Evolutionary conservation across 371 early-diverging fungal genomes (phyloP).

Genomic region (Rhizomucor miehei): DNA sequence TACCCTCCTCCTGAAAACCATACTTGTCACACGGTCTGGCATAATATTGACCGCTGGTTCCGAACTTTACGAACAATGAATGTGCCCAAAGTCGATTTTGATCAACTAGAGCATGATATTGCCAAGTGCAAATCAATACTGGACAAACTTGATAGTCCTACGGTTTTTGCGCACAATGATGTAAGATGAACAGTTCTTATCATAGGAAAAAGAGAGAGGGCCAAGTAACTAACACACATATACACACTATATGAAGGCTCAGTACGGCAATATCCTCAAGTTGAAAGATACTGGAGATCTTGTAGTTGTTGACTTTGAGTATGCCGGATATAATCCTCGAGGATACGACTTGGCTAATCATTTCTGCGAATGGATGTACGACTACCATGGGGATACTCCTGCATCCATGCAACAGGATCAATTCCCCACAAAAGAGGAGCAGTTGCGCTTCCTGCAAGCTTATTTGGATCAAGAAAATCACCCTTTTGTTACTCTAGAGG

Average conservation of each 20-base stretch:
- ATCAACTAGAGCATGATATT: conserved; percentile 48
- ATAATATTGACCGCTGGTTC: conserved; percentile 67
- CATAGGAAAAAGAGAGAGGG: neutral
- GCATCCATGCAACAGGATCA: conserved; percentile 45
- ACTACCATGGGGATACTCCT: conserved; percentile 67
- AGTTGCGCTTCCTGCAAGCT: conserved; percentile 59
- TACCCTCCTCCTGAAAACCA: conserved; percentile 49
- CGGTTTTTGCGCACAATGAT: conserved; percentile 86
- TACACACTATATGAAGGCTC: conserved; percentile 14
- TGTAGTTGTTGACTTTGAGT: conserved; percentile 74
- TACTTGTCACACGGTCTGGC: conserved; percentile 47
- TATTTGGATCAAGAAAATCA: conserved; percentile 48
- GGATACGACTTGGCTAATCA: conserved; percentile 88
- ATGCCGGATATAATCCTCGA: conserved; percentile 85
- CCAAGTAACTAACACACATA: neutral
- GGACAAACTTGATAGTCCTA: conserved; percentile 40
- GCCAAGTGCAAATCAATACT: conserved; percentile 38
- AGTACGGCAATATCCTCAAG: conserved; percentile 37
- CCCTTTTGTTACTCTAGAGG: conserved; percentile 12
- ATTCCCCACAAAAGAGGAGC: conserved; percentile 67
- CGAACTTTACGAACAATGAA: conserved; percentile 18
- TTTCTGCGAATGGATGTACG: conserved; percentile 88
- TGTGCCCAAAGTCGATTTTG: conserved; percentile 19
- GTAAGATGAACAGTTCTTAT: conserved; percentile 36
- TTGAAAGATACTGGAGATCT: conserved; percentile 22